A percentile compares a stretch with the other conserved stretches of the same genome.
These are phyloP conservation scores for Lagenidium giganteum DNA, from an alignment of 352 stramenopile genomes.

Conservation along the genomic window DNA sequence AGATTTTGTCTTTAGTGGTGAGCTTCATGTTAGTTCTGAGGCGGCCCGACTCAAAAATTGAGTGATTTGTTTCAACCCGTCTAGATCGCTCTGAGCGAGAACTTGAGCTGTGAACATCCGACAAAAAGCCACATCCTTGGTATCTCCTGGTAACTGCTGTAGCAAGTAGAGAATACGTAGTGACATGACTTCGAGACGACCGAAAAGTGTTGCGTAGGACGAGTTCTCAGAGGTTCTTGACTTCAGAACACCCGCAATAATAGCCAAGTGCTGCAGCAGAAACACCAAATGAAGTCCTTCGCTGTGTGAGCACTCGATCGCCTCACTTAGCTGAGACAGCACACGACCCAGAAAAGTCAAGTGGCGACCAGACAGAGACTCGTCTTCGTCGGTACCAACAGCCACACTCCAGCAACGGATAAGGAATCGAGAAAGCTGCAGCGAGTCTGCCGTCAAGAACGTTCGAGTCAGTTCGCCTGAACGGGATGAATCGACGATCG, in stretches of 20 bases:
- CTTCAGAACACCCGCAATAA: not conserved
- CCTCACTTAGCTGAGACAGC: not conserved
- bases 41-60: not conserved
- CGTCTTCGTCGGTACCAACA: too few relatives aligned
- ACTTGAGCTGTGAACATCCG: not conserved
- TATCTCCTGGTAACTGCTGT: not conserved
- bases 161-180: slow-evolving; percentile 1
- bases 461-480: too few relatives aligned
- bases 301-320: not conserved
- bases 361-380: not conserved
- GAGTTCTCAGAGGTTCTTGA: not conserved
- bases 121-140: not conserved
- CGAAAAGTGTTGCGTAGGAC: not conserved
- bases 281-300: not conserved
- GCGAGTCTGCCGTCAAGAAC: too few relatives aligned
- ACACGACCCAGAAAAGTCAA: not conserved
- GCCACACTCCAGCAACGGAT: too few relatives aligned
- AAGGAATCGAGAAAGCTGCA: too few relatives aligned
- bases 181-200: not conserved
- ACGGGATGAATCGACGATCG: too few relatives aligned
- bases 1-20: not conserved
- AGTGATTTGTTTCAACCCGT: not conserved
- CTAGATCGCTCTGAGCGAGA: slow-evolving; percentile 1
- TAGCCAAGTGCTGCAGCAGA: not conserved
- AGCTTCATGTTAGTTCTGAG: not conserved